Evolutionary conservation across 1,284 basidiomycete species (phyloP), one percentile per base, ranked within the genome.

Genomic region (Microbotryum lychnidis-dioicae): DNA sequence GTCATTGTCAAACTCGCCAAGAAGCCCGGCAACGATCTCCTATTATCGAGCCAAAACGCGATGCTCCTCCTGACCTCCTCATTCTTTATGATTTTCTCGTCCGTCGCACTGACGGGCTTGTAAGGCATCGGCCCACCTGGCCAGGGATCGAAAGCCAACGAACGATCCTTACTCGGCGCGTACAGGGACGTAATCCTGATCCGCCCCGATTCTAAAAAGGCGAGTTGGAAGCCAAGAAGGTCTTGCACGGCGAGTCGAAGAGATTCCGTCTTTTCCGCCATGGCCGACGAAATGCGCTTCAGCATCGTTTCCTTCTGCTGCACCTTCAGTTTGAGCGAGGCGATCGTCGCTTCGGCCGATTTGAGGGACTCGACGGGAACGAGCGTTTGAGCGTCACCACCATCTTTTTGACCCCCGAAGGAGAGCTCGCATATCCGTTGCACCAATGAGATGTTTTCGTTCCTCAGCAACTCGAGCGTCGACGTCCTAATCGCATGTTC

Each of bases 131-230:
- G 62, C 12, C 60, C 61, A 16, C 62, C 69, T 0, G 66, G 62
- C 59, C 61, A 66, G 12, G 69, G 67, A 37, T 65, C 65, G 56
- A 71, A 72, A 16, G 69, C 64, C 45, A 72, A 67, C 29, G 67
- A 62, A 29, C 69, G 69, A 53, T 78, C 77, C 60, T 79, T 77
- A 9, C 62, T 63, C 2, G 79, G 77, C 4, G 80, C 79, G 73
- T 84, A 91, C 61, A 86, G 78, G n/a, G 84, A 86, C 4, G 88
- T 91, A 57, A 91, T 83, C 44, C 87, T 81, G 49, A 91, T 84
- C 66, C 87, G 84, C 0, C 89, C 89, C 58, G 88, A 90, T 5
- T 85, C 85, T 64, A 87, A 85, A 73, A 92, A 91, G 1, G 85
- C 84, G 45, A 92, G 79, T 74, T 90, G 91, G 68, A 89, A 83